Evolutionary conservation across 2,329 filamentous ascomycete species (phyloP).

Genomic region (Phaeosphaeriaceae sp.): DNA sequence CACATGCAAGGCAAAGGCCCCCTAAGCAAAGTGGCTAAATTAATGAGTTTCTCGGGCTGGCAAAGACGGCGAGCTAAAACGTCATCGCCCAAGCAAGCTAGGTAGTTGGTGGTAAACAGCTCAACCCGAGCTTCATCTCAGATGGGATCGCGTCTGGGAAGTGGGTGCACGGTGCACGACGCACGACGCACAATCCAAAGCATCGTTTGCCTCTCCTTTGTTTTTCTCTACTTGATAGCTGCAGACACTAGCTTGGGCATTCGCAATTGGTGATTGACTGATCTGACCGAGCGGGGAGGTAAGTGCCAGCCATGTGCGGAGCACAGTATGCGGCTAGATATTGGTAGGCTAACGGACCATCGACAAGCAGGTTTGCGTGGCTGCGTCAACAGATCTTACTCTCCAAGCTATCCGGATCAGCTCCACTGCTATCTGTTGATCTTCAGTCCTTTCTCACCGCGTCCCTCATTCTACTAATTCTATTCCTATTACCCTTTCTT

Average conservation of each 20-base stretch:
- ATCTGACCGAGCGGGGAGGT: slow-evolving; percentile 1
- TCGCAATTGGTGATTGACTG: background rate
- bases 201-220: background rate
- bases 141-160: too few species aligned
- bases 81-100: background rate
- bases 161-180: too few species aligned
- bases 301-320: slow-evolving; percentile 13
- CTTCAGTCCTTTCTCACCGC: too few species aligned
- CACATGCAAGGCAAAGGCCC: too few species aligned
- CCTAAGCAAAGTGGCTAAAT: too few species aligned
- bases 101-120: background rate
- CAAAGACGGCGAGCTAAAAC: too few species aligned
- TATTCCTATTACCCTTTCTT: slow-evolving; percentile 6
- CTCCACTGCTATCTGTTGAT: background rate
- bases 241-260: background rate
- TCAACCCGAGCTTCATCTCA: background rate
- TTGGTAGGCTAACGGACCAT: slow-evolving; percentile 5
- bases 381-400: slow-evolving; percentile 1
- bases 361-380: slow-evolving; percentile 27
- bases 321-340: slow-evolving; percentile 7
- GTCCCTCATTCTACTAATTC: too few species aligned
- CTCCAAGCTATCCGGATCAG: too few species aligned
- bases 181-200: background rate
- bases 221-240: background rate
- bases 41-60: too few species aligned